phyloP scores from a whole-genome alignment of 306 rosid species.

The Fragaria iinumae region DNA sequence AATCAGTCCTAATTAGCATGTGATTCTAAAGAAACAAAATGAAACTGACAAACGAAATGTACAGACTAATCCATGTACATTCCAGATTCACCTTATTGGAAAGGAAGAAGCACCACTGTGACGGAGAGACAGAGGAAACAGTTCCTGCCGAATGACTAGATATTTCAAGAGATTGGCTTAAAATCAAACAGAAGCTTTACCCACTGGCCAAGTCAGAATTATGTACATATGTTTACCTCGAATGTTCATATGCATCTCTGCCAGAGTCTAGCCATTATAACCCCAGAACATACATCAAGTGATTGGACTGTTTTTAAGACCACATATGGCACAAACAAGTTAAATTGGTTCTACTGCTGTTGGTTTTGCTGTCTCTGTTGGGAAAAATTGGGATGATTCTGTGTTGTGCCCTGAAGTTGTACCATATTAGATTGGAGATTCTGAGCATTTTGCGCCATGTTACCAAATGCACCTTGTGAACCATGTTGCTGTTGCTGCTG shows the following conservation, averaged over 20 bases:
- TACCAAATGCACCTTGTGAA: conserved; percentile 74
- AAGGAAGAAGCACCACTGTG: neutral
- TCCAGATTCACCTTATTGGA: neutral
- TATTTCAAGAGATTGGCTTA: neutral
- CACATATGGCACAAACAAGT: neutral
- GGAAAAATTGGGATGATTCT: conserved; percentile 70
- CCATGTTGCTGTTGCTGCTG: conserved; percentile 60
- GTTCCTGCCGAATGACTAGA: neutral
- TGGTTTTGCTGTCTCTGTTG: conserved; percentile 94
- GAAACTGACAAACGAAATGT: too few relatives aligned
- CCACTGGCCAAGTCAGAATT: neutral
- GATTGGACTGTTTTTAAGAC: neutral
- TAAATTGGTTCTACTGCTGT: conserved; percentile 40
- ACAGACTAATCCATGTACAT: too few relatives aligned
- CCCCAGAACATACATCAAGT: neutral
- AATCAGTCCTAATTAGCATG: too few relatives aligned
- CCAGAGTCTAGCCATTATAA: neutral
- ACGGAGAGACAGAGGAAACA: too few relatives aligned
- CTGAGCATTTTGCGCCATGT: conserved; percentile 70
- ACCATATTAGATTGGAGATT: conserved; percentile 76
- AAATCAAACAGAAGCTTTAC: neutral
- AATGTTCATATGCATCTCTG: neutral
- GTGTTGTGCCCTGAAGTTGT: conserved; percentile 62
- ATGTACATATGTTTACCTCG: neutral
- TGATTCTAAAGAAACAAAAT: too few relatives aligned